Evolutionary conservation across 2,329 filamentous ascomycete species (phyloP), one percentile per base, ranked within the genome.

Genomic region (Ceratocystis huliohia): DNA sequence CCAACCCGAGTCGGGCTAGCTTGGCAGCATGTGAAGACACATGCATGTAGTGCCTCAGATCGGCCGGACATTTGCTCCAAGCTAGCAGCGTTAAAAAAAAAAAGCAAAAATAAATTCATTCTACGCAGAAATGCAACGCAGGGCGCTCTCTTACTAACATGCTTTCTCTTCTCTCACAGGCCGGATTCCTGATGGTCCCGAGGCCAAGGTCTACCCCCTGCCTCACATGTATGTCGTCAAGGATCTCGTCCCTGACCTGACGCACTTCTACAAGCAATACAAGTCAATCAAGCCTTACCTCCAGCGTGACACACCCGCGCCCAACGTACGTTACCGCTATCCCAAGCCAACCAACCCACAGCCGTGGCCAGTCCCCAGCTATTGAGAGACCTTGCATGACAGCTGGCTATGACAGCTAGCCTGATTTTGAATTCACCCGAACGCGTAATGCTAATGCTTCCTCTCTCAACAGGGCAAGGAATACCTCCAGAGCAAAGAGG

Each of bases 251-350:
- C 93, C 94, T 68, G 94, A 99, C 76, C 81, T 99, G 80, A 99
- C 94, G 69, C 89, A 94, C 74, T 97, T 99, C 81, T 99, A 99
- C 86, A 97, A 97, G 84, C 94, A 99, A 83, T 99, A 99, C 85
- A 96, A 96, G 80, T 96, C 92, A 17, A 96, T 99, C 80, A 96
- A 97, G 86, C 94, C 94, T 56, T 99, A 96, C 77, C 86, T 99
- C 65, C 94, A 97, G 81, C 86, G 91, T 74, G 88, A 92, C 70
- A 94, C 90, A 33, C 88, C 89, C 66, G 80, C 90, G 56, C 84
- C 86, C 71, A 89, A 96, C 75, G 90, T 95, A 83, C 76, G 88
- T 82, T 63, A 10, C 37, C 4, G 37, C 1, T 15, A 57, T 50
- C 48, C 30, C 45, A 25, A 20, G 5, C 7, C 37, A 46, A 22